These are phyloP conservation scores for Fragaria iinumae DNA, from an alignment of 306 rosid genomes.

Conservation along the genomic window DNA sequence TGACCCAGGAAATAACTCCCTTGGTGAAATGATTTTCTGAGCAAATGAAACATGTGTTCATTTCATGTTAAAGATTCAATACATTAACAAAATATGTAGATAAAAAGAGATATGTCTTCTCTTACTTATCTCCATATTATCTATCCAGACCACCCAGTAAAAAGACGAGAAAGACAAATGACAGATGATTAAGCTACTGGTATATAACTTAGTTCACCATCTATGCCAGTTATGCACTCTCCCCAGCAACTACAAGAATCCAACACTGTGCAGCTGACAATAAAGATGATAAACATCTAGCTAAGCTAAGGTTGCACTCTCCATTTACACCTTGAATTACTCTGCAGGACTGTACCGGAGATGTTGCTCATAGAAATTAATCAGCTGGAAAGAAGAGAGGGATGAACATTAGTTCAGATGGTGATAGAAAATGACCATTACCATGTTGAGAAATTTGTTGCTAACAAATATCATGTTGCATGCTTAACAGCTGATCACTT, in stretches of 20 bases:
- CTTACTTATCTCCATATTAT: slow-evolving; percentile 17
- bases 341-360: slow-evolving; percentile 61
- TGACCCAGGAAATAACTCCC: background rate
- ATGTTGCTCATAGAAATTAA: slow-evolving; percentile 88
- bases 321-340: slow-evolving; percentile 38
- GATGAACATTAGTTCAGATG: slow-evolving; percentile 13
- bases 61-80: slow-evolving; percentile 19
- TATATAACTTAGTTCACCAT: slow-evolving; percentile 15
- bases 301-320: slow-evolving; percentile 24
- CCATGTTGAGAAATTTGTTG: background rate
- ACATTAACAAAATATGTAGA: background rate
- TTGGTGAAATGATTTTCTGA: background rate
- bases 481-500: slow-evolving; percentile 34
- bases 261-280: slow-evolving; percentile 27
- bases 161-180: slow-evolving; percentile 9
- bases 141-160: slow-evolving; percentile 16
- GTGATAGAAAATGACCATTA: background rate
- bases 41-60: background rate
- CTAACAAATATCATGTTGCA: background rate
- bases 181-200: slow-evolving; percentile 21
- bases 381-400: slow-evolving; percentile 49
- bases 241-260: slow-evolving; percentile 38
- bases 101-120: slow-evolving; percentile 3
- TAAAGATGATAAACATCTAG: slow-evolving; percentile 28
- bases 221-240: slow-evolving; percentile 31